These are phyloP conservation scores for Xylaria intraflava DNA, from an alignment of 495 filamentous ascomycete species.

Conservation along the genomic window DNA sequence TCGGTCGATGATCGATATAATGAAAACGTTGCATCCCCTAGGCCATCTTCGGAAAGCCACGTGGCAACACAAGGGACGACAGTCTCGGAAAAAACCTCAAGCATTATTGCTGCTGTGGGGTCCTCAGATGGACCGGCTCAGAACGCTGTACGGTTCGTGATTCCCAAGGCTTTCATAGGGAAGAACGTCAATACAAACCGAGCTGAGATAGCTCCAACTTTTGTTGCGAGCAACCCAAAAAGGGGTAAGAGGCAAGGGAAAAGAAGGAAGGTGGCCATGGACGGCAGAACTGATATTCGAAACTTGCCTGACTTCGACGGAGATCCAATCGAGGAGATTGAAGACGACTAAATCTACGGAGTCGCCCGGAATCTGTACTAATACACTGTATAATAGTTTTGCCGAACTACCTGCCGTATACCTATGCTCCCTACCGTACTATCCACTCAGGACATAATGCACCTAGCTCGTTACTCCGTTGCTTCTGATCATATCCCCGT, in stretches of 20 bases:
- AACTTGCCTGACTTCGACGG: slow-evolving; percentile 35
- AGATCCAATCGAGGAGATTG: slow-evolving; percentile 42
- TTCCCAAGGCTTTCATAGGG: slow-evolving; percentile 38
- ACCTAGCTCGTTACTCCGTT: too few relatives aligned
- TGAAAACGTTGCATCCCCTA: slow-evolving; percentile 4
- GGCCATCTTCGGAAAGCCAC: slow-evolving; percentile 16
- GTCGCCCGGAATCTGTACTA: too few relatives aligned
- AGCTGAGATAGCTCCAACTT: not conserved
- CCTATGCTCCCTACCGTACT: too few relatives aligned
- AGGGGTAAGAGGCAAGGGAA: slow-evolving; percentile 19
- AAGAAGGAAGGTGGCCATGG: slow-evolving; percentile 25
- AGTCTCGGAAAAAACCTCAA: slow-evolving; percentile 20
- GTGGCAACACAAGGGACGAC: slow-evolving; percentile 16
- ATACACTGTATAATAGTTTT: too few relatives aligned
- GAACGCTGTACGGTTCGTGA: slow-evolving; percentile 26
- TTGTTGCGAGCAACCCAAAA: not conserved
- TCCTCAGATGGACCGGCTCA: slow-evolving; percentile 18
- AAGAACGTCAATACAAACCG: slow-evolving; percentile 20
- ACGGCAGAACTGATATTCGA: slow-evolving; percentile 37
- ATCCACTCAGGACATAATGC: too few relatives aligned
- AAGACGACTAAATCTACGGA: slow-evolving; percentile 18
- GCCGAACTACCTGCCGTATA: too few relatives aligned
- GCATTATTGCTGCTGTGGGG: slow-evolving; percentile 17
- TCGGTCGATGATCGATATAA: not conserved
- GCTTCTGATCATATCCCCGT: too few relatives aligned